phyloP scores from a whole-genome alignment of 305 asterid species.

The Solanum hybrid region DNA sequence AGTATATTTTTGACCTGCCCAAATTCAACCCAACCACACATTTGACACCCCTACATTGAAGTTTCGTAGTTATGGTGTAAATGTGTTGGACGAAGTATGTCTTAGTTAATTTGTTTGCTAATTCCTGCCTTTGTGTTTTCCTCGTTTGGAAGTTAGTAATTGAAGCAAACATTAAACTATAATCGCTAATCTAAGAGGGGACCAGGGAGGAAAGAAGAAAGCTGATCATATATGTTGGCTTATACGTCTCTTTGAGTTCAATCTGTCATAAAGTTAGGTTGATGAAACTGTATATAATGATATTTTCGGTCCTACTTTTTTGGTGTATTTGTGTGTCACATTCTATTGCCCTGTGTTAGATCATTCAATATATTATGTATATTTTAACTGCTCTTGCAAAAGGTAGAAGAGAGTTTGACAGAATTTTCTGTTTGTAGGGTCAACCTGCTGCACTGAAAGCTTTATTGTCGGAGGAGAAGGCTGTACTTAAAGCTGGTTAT shows the following conservation, averaged over 20 bases:
- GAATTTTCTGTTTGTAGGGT: constrained; percentile 27
- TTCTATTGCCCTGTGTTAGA: neutral
- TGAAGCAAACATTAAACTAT: neutral
- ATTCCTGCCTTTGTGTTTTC: neutral
- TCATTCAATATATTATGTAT: neutral
- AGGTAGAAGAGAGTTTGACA: neutral
- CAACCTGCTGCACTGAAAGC: constrained; percentile 69
- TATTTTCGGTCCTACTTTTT: neutral
- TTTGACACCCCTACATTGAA: neutral
- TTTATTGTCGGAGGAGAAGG: constrained; percentile 75
- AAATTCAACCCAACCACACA: neutral
- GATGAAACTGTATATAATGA: neutral
- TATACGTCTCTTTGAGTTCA: neutral
- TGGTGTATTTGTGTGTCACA: neutral
- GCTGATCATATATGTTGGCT: neutral
- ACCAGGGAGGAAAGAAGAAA: neutral
- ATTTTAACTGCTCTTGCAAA: neutral
- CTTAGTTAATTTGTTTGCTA: neutral
- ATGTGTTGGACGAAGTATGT: neutral
- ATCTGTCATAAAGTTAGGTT: neutral
- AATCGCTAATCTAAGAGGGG: neutral
- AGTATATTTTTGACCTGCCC: neutral
- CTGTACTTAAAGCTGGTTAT: constrained; percentile 75
- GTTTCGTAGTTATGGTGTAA: neutral
- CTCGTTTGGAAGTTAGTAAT: neutral